Evolutionary conservation across 129 eudicot genomes (phyloP).

Genomic region (Smallanthus sonchifolius): DNA sequence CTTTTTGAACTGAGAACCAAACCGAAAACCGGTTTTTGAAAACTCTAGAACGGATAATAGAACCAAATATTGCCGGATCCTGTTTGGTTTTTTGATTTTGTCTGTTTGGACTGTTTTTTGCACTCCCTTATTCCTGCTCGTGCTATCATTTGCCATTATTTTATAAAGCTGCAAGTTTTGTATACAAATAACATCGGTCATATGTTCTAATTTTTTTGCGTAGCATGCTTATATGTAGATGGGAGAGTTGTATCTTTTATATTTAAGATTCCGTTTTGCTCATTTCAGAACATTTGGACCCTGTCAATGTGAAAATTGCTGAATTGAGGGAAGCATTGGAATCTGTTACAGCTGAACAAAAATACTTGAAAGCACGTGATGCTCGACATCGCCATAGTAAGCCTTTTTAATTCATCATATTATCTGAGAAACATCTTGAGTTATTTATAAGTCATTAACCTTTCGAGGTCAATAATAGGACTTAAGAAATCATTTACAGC

Average conservation of each 20-base stretch:
- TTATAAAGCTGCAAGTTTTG: neutral
- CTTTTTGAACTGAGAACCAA: neutral
- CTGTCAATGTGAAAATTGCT: constrained; percentile 93
- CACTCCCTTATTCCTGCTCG: neutral
- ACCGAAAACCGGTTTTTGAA: neutral
- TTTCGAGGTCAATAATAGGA: neutral
- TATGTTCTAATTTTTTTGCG: neutral
- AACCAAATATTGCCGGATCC: neutral
- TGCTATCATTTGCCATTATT: neutral
- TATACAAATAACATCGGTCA: neutral
- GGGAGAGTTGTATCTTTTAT: neutral
- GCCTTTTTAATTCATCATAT: constrained; percentile 13
- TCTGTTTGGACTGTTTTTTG: neutral
- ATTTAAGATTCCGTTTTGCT: neutral
- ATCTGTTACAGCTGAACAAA: constrained; percentile 89
- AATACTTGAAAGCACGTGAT: constrained; percentile 92
- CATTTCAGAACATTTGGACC: constrained; percentile 91
- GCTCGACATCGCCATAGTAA: constrained; percentile 94
- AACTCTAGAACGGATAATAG: neutral
- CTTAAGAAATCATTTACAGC: neutral
- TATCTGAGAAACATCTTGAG: neutral
- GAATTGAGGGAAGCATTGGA: constrained; percentile 93
- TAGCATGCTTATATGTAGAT: neutral
- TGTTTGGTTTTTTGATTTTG: neutral
- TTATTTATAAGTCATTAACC: no score